Base-by-base conservation (phyloP, 164 flowering plant species). In the Nymphaea thermarum region DNA sequence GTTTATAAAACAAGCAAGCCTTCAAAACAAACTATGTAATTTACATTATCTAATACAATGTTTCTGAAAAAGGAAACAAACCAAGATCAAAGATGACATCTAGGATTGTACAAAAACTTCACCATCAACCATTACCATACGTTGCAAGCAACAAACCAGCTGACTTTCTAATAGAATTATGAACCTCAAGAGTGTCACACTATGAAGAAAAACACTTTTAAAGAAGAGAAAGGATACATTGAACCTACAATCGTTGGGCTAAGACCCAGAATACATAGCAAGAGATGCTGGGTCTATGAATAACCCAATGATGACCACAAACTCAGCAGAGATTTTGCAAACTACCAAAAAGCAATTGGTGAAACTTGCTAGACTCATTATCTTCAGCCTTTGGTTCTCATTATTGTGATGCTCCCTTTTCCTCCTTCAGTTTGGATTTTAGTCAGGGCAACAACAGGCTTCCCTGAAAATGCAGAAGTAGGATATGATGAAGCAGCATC, bases 381-480 rank as follows among this genome's bases (percentile, higher is more conserved):
- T 51, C 43, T 14, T 86, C 75, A 90, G 68, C 97, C 97, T 77
- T 82, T 93, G 63, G 98, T 93, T 77, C 98, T 84, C 96, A 85
- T 88, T 69, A 90, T 90, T 53, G 96, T 93, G 70, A 90, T 93
- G 83, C 98, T 91, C 5, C 98, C 98, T 75, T 84, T 90, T 62
- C 98, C 98, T 47, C 97, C 98, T 81, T 90, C 93, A 16, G 97
- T 93, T 68, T 78, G 94, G 66, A 93, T 93, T 75, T 87, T 93
- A 5, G 92, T 93, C 80, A 87, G 88, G 12, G 85, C 94, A 69
- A 93, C 94, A 7, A 93, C 97, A 51, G 94, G 98, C 78, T 93
- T 91, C 68, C 98, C 96, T 11, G 97, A 87, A 71, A 93, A 91
- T 10, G 98, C 97, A n/a, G 98, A 89, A 65, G 84, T 94, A 10